Conservation (phyloP, 352 stramenopile species). For the Globisporangium canariense region DNA sequence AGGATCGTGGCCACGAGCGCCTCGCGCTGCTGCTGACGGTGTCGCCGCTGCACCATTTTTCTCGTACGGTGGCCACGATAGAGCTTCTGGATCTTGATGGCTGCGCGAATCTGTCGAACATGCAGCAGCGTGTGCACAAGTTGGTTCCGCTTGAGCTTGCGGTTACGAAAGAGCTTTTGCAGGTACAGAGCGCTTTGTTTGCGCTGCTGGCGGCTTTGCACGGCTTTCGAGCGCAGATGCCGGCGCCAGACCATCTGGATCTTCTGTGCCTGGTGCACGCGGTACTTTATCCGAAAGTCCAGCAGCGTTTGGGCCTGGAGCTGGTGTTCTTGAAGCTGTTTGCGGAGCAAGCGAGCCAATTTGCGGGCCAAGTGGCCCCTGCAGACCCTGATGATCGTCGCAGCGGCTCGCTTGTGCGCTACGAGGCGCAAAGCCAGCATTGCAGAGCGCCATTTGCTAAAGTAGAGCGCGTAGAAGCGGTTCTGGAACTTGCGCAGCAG, state of each 20-base stretch:
- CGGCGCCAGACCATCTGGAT: constrained; percentile 51
- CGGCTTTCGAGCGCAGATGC: constrained; percentile 22
- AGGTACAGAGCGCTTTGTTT: constrained; percentile 29
- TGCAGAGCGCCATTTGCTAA: constrained; percentile 25
- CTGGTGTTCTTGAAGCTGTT: constrained; percentile 23
- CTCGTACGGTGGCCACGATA: constrained; percentile 34
- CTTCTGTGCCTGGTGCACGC: constrained; percentile 37
- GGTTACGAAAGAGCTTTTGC: constrained; percentile 34
- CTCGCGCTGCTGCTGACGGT: constrained; percentile 23
- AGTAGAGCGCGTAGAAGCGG: constrained; percentile 52
- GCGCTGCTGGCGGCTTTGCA: constrained; percentile 23
- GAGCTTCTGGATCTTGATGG: constrained; percentile 40
- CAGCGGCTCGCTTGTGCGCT: constrained; percentile 29
- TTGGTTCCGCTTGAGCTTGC: constrained; percentile 33
- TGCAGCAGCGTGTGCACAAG: constrained; percentile 37
- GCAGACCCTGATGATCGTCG: constrained; percentile 37
- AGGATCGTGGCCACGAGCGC: constrained; percentile 31
- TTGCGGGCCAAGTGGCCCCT: constrained; percentile 33
- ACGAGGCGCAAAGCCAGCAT: constrained; percentile 24
- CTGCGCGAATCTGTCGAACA: constrained; percentile 26
- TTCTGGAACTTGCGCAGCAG: constrained; percentile 48
- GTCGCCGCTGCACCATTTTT: constrained; percentile 11
- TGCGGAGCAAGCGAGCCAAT: constrained; percentile 23
- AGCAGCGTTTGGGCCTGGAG: constrained; percentile 32
- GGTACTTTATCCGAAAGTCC: constrained; percentile 38